Evolutionary conservation across 2,329 filamentous ascomycete species (phyloP).

Genomic region (Colletotrichum eremochloae): DNA sequence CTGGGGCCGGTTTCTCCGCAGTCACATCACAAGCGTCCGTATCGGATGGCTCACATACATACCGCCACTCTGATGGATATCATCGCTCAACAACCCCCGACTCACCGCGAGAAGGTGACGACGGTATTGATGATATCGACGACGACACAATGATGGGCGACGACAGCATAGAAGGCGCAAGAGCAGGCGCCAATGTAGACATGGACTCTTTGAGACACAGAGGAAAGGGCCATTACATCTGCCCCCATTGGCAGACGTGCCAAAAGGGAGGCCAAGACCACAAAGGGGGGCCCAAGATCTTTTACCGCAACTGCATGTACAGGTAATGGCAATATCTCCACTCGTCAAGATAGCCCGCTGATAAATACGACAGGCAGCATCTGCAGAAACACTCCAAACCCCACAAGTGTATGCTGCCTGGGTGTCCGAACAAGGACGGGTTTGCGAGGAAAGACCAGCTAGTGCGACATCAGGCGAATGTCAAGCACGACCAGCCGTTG

Average conservation of each 20-base stretch:
- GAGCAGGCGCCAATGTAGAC: slow-evolving; percentile 49
- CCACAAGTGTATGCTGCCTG: slow-evolving; percentile 55
- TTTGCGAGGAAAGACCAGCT: slow-evolving; percentile 58
- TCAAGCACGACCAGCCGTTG: slow-evolving; percentile 50
- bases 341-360: slow-evolving; percentile 14
- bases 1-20: slow-evolving; percentile 16
- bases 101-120: slow-evolving; percentile 16
- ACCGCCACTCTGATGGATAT: slow-evolving; percentile 16
- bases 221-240: slow-evolving; percentile 56
- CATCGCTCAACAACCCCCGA: slow-evolving; percentile 16
- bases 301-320: slow-evolving; percentile 57
- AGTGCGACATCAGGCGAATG: slow-evolving; percentile 56
- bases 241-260: slow-evolving; percentile 52
- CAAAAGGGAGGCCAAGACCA: slow-evolving; percentile 58
- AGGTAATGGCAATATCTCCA: slow-evolving; percentile 48
- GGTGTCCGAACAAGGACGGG: slow-evolving; percentile 58
- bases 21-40: slow-evolving; percentile 25
- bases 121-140: neutral
- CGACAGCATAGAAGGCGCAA: slow-evolving; percentile 8
- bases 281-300: slow-evolving; percentile 54
- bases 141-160: slow-evolving; percentile 14
- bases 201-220: slow-evolving; percentile 56
- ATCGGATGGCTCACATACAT: slow-evolving; percentile 12
- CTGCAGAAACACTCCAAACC: slow-evolving; percentile 59
- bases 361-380: slow-evolving; percentile 52